phyloP scores from a whole-genome alignment of 768 basidiomycete species.

The Mycena olivaceomarginata region DNA sequence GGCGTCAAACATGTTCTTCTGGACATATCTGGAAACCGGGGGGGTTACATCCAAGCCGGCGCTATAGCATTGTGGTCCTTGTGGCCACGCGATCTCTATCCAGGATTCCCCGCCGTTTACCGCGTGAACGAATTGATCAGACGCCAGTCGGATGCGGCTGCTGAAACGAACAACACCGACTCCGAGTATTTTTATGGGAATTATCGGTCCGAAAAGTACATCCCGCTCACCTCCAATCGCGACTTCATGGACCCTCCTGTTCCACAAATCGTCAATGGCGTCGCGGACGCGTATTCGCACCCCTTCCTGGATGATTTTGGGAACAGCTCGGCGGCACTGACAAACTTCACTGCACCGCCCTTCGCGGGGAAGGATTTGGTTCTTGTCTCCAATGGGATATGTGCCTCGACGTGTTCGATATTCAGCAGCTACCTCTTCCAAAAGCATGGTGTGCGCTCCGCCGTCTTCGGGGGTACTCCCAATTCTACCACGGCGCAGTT shows the following conservation, averaged over 20 bases:
- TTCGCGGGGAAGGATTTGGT: conserved; percentile 40
- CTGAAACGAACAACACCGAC: conserved; percentile 5
- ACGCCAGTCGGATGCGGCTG: conserved; percentile 31
- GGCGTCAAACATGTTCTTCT: conserved; percentile 42
- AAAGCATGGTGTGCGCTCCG: conserved; percentile 41
- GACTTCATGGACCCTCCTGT: conserved; percentile 43
- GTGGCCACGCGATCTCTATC: conserved; percentile 39
- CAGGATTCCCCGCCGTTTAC: conserved; percentile 39
- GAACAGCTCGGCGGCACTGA: conserved; percentile 32
- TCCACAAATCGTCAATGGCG: conserved; percentile 38
- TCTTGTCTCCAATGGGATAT: conserved; percentile 41
- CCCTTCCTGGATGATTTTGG: conserved; percentile 42
- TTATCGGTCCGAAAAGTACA: conserved; percentile 29
- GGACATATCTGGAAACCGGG: conserved; percentile 43
- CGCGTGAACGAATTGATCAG: conserved; percentile 39
- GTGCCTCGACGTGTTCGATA: conserved; percentile 41
- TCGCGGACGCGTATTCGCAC: conserved; percentile 39
- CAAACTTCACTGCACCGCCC: conserved; percentile 39
- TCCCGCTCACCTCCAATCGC: conserved; percentile 30
- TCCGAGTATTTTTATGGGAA: conserved; percentile 41
- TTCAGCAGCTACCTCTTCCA: conserved; percentile 42
- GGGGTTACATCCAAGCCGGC: conserved; percentile 41
- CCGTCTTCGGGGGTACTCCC: conserved; percentile 32
- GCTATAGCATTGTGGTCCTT: conserved; percentile 37
- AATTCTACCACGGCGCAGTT: background rate